Conservation (phyloP, 306 rosid species). For the Malus sieversii region DNA sequence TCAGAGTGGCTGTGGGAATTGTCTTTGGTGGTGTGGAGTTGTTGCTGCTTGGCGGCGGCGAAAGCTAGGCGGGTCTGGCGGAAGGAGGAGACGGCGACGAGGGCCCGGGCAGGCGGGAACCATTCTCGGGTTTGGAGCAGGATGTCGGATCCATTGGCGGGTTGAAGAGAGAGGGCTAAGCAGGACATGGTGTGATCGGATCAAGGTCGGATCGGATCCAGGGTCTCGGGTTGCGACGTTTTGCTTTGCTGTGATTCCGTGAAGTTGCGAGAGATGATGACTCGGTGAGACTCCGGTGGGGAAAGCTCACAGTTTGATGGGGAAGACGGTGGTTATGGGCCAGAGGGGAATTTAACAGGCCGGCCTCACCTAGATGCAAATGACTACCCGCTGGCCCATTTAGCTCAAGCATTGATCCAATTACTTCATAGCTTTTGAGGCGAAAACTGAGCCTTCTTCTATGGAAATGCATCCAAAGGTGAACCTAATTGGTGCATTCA, state of each 20-base stretch:
- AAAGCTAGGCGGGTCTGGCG: conserved; percentile 75
- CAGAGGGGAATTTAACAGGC: neutral
- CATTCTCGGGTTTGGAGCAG: conserved; percentile 93
- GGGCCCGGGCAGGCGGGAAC: conserved; percentile 91
- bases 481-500: too few relatives aligned
- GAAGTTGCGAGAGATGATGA: neutral
- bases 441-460: too few relatives aligned
- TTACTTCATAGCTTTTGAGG: too few relatives aligned
- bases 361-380: too few relatives aligned
- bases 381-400: too few relatives aligned
- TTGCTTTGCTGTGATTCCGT: neutral
- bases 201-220: conserved; percentile 7
- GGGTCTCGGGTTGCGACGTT: neutral
- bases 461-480: too few relatives aligned
- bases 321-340: neutral
- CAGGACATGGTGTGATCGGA: conserved; percentile 50
- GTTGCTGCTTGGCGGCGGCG: conserved; percentile 34
- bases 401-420: too few relatives aligned
- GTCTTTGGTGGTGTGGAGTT: conserved; percentile 7
- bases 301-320: neutral
- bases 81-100: conserved; percentile 78
- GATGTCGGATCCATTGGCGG: conserved; percentile 76
- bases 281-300: neutral
- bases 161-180: conserved; percentile 82
- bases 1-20: conserved; percentile 1